These are phyloP conservation scores for Cytospora chrysosperma DNA, from an alignment of 2,329 filamentous ascomycete species.

Conservation along the genomic window DNA sequence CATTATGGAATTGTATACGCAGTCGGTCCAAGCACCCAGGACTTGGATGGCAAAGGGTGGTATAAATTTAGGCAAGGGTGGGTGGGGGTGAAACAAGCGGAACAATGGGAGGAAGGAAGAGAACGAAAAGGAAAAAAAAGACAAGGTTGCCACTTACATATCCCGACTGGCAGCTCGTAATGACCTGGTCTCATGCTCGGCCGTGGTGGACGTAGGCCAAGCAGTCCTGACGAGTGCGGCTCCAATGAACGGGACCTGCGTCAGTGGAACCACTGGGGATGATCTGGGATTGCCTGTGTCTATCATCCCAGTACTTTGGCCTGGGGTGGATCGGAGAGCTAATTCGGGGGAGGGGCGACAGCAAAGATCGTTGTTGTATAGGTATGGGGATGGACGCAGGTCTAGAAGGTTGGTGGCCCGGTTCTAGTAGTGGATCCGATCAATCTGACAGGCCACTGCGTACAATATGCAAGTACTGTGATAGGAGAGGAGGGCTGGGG, in stretches of 20 bases:
- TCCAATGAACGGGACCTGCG: slow-evolving; percentile 15
- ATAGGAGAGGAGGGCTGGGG: not conserved
- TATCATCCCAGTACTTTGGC: not conserved
- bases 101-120: not conserved
- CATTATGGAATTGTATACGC: not conserved
- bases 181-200: not conserved
- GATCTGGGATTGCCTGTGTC: not conserved
- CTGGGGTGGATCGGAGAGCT: slow-evolving; percentile 10
- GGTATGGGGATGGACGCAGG: slow-evolving; percentile 2
- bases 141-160: not conserved
- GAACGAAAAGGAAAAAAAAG: not conserved
- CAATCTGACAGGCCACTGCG: not conserved
- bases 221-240: not conserved
- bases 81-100: not conserved
- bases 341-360: slow-evolving; percentile 2
- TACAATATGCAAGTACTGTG: no score
- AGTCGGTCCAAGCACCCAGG: not conserved
- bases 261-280: slow-evolving; percentile 7
- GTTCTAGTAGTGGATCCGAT: not conserved
- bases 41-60: no score
- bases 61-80: no score
- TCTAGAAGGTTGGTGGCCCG: not conserved
- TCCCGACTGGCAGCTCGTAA: not conserved
- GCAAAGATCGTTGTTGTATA: not conserved
- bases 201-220: slow-evolving; percentile 3